These are phyloP conservation scores for Geranomyces variabilis DNA, from an alignment of 192 early-diverging fungal genomes.

Conservation along the genomic window DNA sequence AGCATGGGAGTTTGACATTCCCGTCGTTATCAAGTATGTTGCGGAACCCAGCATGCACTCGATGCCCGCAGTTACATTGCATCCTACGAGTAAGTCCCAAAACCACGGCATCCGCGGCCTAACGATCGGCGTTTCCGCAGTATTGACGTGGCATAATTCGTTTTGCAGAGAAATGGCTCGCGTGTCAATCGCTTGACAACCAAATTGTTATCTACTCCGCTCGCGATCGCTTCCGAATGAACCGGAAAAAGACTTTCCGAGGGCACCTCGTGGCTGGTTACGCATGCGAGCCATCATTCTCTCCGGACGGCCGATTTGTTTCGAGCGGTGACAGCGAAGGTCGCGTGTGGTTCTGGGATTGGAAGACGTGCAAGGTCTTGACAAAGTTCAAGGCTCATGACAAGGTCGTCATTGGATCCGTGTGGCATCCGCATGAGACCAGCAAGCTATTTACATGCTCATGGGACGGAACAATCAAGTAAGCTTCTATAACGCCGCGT, in stretches of 20 bases:
- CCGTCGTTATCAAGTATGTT: constrained; percentile 96
- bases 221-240: constrained; percentile 79
- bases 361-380: constrained; percentile 85
- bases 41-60: constrained; percentile 96
- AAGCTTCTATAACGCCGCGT: constrained; percentile 6
- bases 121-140: no score
- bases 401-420: constrained; percentile 83
- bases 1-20: constrained; percentile 98
- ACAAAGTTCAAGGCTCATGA: constrained; percentile 92
- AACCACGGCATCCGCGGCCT: no score
- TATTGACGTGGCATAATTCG: background rate
- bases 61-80: constrained; percentile 89
- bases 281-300: constrained; percentile 92
- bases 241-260: constrained; percentile 88
- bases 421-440: constrained; percentile 97
- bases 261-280: constrained; percentile 97
- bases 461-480: constrained; percentile 95
- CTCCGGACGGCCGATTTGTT: constrained; percentile 86
- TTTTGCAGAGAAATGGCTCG: constrained; percentile 84
- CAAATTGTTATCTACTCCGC: constrained; percentile 90
- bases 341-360: constrained; percentile 95
- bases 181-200: constrained; percentile 95
- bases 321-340: constrained; percentile 93
- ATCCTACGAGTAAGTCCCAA: constrained; percentile 75
- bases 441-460: constrained; percentile 89